Percentiles rank a stretch among this genome's conserved stretches.
Conservation (phyloP, 176 grass and related monocot genomes). For the Coix lacrymajobi region DNA sequence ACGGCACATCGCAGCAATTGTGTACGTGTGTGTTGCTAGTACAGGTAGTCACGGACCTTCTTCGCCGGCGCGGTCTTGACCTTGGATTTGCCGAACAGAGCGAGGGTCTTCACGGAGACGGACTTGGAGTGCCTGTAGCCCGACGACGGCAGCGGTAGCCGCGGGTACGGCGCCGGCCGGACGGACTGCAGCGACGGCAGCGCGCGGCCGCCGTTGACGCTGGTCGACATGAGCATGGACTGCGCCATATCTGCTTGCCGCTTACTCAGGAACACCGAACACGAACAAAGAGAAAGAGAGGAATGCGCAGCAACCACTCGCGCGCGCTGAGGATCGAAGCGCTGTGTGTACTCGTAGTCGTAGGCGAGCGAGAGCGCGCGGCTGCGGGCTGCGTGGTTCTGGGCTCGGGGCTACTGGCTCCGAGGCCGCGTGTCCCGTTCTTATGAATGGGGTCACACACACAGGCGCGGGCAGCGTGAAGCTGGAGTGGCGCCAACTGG, state of each 20-base stretch:
- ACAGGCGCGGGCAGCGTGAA: neutral
- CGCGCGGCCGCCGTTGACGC: slow-evolving; percentile 41
- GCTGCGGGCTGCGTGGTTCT: neutral
- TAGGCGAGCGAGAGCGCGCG: neutral
- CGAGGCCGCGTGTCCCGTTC: neutral
- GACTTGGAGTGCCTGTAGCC: slow-evolving; percentile 11
- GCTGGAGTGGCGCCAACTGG: slow-evolving; percentile 14
- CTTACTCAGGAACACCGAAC: neutral
- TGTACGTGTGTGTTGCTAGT: neutral
- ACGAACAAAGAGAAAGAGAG: neutral
- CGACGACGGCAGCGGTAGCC: slow-evolving; percentile 10
- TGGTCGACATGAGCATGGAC: slow-evolving; percentile 84
- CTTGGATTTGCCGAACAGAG: slow-evolving; percentile 75
- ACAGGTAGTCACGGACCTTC: slow-evolving; percentile 52
- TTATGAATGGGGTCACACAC: slow-evolving; percentile 11
- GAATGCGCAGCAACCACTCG: neutral
- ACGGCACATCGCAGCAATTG: neutral
- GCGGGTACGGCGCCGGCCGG: slow-evolving; percentile 34
- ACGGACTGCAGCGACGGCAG: slow-evolving; percentile 27
- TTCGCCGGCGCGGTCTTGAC: slow-evolving; percentile 56
- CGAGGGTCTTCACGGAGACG: slow-evolving; percentile 52
- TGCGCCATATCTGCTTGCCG: slow-evolving; percentile 43
- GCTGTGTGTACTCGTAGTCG: slow-evolving; percentile 6
- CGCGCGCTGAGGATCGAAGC: neutral
- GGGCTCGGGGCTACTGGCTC: neutral